Base-by-base conservation (phyloP, 805 yeast genomes). In the Suhomyces pyralidae region DNA sequence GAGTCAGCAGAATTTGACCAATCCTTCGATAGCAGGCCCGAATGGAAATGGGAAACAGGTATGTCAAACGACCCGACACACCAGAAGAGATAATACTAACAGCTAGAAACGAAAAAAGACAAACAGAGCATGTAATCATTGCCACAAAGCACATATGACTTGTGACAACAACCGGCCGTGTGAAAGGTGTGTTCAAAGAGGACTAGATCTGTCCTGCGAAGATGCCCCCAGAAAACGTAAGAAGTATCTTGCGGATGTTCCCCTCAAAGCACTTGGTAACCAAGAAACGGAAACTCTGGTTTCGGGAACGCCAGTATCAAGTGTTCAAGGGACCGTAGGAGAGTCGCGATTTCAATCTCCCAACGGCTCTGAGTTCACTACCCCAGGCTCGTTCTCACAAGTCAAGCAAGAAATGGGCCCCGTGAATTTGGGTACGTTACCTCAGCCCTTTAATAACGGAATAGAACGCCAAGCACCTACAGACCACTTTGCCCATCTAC, bases 211-310 rank as follows among this genome's bases (percentile, higher is more conserved):
- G 14, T 76, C 88, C 0, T 93, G 98, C 70, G 82, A 81, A 30
- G 97, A 94, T 71, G 97, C 97, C 5, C 94, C 94, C 2, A 74
- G 98, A 46, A 91, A 90, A 69, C 78, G 82, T 56, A 88, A 88
- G 70, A 93, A 93, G 67, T 92, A 92, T 58, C 68, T 92, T 50
- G 75, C 81, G 28, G 94, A 86, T 53, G 82, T 81, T 3, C 81
- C 83, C 1, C 28, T 20, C 19, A 42, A 20, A 73, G 61, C 36
- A 28, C 46, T 42, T 20, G n/a, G 30, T 7, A n/a, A 42, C 10
- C 17, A 24, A 12, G 42, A 38, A 8, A 17, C 8, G 42, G 42
- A 38, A 19, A 17, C 24, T 17, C 42, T 17, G 42, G 14, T 38
- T 7, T 38, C 42, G 42, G n/a, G 42, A 6, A 19, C 48, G 14